Percentiles rank a stretch among this genome's conserved stretches.
These are phyloP conservation scores for Exophiala spinifera DNA, from an alignment of 2,329 filamentous ascomycete genomes.

Conservation along the genomic window DNA sequence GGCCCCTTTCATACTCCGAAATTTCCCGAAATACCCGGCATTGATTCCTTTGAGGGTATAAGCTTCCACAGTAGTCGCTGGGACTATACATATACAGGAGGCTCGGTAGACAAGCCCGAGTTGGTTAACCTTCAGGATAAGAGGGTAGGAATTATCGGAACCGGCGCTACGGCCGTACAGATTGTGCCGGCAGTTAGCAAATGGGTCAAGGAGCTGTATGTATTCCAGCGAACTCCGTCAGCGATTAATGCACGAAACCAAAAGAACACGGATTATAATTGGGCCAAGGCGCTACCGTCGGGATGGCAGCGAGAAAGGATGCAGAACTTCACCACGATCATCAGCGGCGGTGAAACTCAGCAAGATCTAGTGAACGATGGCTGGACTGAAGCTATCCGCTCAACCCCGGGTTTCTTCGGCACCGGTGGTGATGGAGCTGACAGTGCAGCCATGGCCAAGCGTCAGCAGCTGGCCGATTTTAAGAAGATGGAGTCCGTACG, in stretches of 20 bases:
- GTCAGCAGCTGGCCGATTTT: constrained; percentile 23
- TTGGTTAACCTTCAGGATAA: constrained; percentile 34
- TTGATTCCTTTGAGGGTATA: constrained; percentile 30
- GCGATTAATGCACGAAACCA: constrained; percentile 32
- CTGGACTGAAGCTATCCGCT: constrained; percentile 29
- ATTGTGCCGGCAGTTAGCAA: constrained; percentile 12
- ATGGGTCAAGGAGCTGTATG: constrained; percentile 44
- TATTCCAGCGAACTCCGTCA: constrained; percentile 39
- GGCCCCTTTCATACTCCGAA: constrained; percentile 53
- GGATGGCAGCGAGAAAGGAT: constrained; percentile 33
- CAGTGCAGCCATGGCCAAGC: constrained; percentile 1
- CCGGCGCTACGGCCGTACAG: constrained; percentile 22
- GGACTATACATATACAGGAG: constrained; percentile 43
- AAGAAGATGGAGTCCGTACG: constrained; percentile 34
- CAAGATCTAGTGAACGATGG: constrained; percentile 32
- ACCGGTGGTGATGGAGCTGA: not conserved
- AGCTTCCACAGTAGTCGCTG: constrained; percentile 31
- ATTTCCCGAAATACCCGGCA: constrained; percentile 30
- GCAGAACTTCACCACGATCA: constrained; percentile 33
- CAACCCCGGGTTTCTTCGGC: constrained; percentile 9
- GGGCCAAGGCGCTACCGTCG: constrained; percentile 1
- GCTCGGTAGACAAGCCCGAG: constrained; percentile 33
- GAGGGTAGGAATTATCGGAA: constrained; percentile 20
- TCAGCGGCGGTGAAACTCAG: constrained; percentile 16
- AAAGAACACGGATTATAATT: constrained; percentile 10